Evolutionary conservation across 495 filamentous ascomycete genomes (phyloP).

Genomic region (Aspergillus conjunctus): DNA sequence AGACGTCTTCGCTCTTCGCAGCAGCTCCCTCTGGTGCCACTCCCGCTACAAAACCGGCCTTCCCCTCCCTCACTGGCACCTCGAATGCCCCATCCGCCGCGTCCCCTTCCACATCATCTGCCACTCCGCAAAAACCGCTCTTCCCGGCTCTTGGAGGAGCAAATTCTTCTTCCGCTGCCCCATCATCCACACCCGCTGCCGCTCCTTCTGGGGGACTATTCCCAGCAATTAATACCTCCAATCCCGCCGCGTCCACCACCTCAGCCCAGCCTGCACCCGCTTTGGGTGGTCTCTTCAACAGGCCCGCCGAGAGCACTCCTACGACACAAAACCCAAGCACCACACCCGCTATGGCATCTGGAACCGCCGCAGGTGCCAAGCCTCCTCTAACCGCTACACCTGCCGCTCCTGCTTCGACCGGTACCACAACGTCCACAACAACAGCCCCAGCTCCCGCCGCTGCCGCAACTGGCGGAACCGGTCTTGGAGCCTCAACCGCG

Average conservation of each 20-base stretch:
- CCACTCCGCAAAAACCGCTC: slow-evolving; percentile 44
- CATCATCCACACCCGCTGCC: slow-evolving; percentile 44
- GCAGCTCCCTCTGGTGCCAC: slow-evolving; percentile 32
- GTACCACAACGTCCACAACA: slow-evolving; percentile 25
- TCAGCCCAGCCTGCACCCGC: slow-evolving; percentile 30
- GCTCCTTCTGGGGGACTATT: slow-evolving; percentile 44
- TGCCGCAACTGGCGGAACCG: slow-evolving; percentile 30
- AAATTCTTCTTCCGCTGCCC: slow-evolving; percentile 38
- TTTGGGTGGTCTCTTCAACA: slow-evolving; percentile 32
- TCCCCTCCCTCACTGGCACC: slow-evolving; percentile 28
- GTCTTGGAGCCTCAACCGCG: slow-evolving; percentile 68
- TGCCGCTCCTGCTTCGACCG: slow-evolving; percentile 12
- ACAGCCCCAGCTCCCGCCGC: neutral
- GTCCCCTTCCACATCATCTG: slow-evolving; percentile 37
- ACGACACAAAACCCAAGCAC: slow-evolving; percentile 21
- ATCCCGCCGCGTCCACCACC: slow-evolving; percentile 37
- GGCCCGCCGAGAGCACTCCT: slow-evolving; percentile 31
- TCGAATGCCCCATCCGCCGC: slow-evolving; percentile 31
- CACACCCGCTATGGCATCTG: slow-evolving; percentile 16
- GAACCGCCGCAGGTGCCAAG: slow-evolving; percentile 20
- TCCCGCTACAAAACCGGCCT: slow-evolving; percentile 35
- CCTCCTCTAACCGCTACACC: slow-evolving; percentile 20
- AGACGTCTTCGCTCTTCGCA: slow-evolving; percentile 44
- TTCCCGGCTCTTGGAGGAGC: slow-evolving; percentile 41
- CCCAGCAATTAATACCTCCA: slow-evolving; percentile 34